These are phyloP conservation scores for Aspergillus floridensis DNA, from an alignment of 2,329 filamentous ascomycete species.

Conservation along the genomic window DNA sequence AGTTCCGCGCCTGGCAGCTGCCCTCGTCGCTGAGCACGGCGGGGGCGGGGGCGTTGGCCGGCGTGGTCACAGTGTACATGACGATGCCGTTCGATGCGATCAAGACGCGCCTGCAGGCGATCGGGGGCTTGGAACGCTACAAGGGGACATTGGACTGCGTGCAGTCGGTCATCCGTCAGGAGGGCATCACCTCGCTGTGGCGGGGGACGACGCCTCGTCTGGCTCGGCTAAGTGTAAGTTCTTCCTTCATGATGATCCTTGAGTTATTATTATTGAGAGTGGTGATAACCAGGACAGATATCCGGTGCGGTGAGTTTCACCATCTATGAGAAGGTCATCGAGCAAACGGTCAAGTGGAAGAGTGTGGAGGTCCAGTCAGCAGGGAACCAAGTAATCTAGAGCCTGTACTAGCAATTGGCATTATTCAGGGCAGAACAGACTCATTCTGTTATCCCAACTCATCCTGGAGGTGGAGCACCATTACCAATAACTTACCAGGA, in stretches of 20 bases:
- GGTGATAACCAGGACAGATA: conserved; percentile 3
- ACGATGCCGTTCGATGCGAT: conserved; percentile 47
- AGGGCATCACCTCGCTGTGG: conserved; percentile 61
- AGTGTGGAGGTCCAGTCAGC: background rate
- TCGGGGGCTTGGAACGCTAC: conserved; percentile 53
- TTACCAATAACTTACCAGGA: too few species aligned
- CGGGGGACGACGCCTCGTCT: conserved; percentile 53
- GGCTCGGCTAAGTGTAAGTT: conserved; percentile 16
- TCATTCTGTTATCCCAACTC: too few species aligned
- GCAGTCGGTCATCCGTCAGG: conserved; percentile 36
- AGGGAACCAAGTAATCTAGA: background rate
- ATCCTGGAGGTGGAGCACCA: too few species aligned
- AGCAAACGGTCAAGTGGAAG: conserved; percentile 6
- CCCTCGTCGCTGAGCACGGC: conserved; percentile 57
- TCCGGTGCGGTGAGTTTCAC: conserved; percentile 18
- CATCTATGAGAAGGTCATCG: conserved; percentile 15
- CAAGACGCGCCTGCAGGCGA: conserved; percentile 47
- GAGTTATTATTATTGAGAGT: too few species aligned
- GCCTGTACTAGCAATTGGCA: too few species aligned
- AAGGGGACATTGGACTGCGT: conserved; percentile 29
- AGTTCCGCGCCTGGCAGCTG: conserved; percentile 42
- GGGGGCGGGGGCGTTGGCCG: conserved; percentile 59
- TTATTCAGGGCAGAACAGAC: too few species aligned
- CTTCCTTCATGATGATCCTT: too few species aligned
- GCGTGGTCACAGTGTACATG: conserved; percentile 46